A percentile compares a stretch with the other conserved stretches of the same genome.
Conservation (phyloP, 2,329 filamentous ascomycete species). For the Fonsecaea nubica region DNA sequence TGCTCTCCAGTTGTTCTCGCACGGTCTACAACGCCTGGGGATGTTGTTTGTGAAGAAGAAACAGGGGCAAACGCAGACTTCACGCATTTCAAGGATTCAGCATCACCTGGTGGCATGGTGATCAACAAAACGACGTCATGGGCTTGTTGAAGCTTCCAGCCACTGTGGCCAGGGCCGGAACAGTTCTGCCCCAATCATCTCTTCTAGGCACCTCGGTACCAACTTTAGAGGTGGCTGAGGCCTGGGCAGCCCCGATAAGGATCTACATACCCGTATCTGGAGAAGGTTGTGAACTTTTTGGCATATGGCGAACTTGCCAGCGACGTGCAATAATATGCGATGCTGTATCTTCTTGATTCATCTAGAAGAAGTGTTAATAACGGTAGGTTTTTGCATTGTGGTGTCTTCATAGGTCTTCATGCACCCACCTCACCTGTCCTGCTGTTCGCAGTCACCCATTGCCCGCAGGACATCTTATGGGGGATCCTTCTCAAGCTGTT, state of each 20-base stretch:
- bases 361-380: neutral
- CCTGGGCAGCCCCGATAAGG: neutral
- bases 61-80: neutral
- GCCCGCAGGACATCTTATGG: neutral
- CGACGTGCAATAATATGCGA: neutral
- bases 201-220: neutral
- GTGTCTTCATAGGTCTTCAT: neutral
- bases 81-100: slow-evolving; percentile 6
- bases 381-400: neutral
- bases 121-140: slow-evolving; percentile 13
- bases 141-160: neutral
- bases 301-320: neutral
- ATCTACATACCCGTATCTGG: neutral
- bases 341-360: neutral
- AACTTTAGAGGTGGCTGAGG: neutral
- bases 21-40: neutral
- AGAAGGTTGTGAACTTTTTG: neutral
- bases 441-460: neutral
- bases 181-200: slow-evolving; percentile 11
- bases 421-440: neutral
- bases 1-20: neutral
- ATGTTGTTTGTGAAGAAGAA: neutral
- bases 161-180: slow-evolving; percentile 13
- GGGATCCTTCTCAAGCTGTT: neutral
- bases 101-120: neutral